A percentile compares a stretch with the other conserved stretches of the same genome.
Evolutionary conservation across 192 early-diverging fungal genomes (phyloP).

Genomic region (Funneliformis geosporum): DNA sequence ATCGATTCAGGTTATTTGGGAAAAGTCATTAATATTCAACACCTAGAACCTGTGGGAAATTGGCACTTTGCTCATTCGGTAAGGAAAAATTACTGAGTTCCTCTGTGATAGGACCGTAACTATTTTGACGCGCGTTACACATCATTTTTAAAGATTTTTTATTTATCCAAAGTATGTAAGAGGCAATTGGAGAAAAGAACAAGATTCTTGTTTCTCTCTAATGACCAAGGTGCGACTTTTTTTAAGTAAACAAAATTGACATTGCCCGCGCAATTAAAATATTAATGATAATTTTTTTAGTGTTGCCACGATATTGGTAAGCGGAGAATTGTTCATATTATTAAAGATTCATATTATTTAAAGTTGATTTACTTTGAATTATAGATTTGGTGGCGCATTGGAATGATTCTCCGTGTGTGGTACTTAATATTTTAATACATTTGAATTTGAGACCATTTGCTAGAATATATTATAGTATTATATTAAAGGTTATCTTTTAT

Average conservation of each 20-base stretch:
- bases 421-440: neutral
- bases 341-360: neutral
- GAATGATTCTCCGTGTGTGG: slow-evolving; percentile 27
- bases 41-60: slow-evolving; percentile 67
- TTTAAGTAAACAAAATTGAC: neutral
- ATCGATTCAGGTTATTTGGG: slow-evolving; percentile 56
- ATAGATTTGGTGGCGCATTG: slow-evolving; percentile 25
- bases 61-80: slow-evolving; percentile 68
- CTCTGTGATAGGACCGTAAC: neutral
- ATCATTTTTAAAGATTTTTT: neutral
- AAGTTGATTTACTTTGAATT: neutral
- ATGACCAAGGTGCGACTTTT: slow-evolving; percentile 59
- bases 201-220: slow-evolving; percentile 55
- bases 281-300: neutral
- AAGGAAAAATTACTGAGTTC: slow-evolving; percentile 26
- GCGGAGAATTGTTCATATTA: neutral
- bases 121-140: neutral
- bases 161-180: slow-evolving; percentile 46
- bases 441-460: neutral
- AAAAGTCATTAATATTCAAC: slow-evolving; percentile 62
- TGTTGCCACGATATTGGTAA: slow-evolving; percentile 38
- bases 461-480: slow-evolving; percentile 26
- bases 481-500: slow-evolving; percentile 41
- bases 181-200: slow-evolving; percentile 65
- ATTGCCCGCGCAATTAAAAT: neutral